phyloP scores from a whole-genome alignment of 441 rosid species.

The Erodium trifolium region DNA sequence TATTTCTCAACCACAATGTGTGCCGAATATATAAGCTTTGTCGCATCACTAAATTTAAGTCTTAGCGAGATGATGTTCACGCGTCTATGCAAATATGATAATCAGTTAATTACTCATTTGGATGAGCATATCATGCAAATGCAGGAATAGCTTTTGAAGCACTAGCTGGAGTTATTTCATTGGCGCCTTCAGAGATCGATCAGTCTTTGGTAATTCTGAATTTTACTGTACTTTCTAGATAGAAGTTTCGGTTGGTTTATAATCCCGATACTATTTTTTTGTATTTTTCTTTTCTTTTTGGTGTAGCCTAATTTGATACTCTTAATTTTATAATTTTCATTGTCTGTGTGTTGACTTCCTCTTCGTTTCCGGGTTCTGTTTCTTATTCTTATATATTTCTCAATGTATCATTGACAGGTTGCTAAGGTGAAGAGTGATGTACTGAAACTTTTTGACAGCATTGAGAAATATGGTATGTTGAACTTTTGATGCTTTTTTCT shows the following conservation, averaged over 20 bases:
- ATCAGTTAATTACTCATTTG: conserved; percentile 12
- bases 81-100: background rate
- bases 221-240: background rate
- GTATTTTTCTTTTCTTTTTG: background rate
- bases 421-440: conserved; percentile 52
- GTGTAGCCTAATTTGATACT: background rate
- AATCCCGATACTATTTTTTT: background rate
- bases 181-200: conserved; percentile 69
- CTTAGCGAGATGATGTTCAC: background rate
- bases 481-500: background rate
- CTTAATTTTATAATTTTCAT: background rate
- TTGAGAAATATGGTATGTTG: conserved; percentile 68
- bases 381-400: background rate
- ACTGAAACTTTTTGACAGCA: conserved; percentile 72
- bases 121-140: conserved; percentile 14
- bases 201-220: conserved; percentile 59
- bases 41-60: background rate
- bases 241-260: background rate
- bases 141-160: conserved; percentile 87
- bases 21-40: background rate
- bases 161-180: conserved; percentile 72
- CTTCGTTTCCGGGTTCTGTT: background rate
- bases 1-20: conserved; percentile 8
- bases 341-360: background rate
- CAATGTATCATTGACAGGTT: conserved; percentile 41